These are phyloP conservation scores for Barnettozyma populi DNA, from an alignment of 805 yeast genomes.

Conservation along the genomic window DNA sequence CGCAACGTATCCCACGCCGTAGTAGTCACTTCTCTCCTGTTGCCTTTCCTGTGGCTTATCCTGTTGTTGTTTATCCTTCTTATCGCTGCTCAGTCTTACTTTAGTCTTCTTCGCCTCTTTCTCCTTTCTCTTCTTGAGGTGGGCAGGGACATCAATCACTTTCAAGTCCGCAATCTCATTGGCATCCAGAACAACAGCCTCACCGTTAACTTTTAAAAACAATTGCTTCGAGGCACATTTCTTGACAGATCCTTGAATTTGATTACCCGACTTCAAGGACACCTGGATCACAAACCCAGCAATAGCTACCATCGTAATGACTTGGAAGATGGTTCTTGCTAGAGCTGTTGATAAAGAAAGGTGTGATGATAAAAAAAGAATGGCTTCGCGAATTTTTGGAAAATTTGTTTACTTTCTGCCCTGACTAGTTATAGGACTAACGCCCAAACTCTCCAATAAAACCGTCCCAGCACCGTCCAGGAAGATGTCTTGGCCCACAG, in stretches of 20 bases:
- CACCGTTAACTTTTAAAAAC: conserved; percentile 33
- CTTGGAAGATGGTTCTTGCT: not conserved
- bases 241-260: conserved; percentile 37
- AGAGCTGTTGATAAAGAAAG: not conserved
- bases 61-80: too few species aligned
- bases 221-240: conserved; percentile 36
- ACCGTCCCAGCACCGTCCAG: not conserved
- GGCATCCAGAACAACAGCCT: conserved; percentile 27
- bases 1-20: conserved; percentile 3
- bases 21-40: conserved; percentile 9
- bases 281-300: conserved; percentile 43
- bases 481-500: conserved; percentile 1
- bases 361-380: not conserved
- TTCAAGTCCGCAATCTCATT: conserved; percentile 45
- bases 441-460: not conserved
- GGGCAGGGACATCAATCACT: conserved; percentile 48
- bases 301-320: conserved; percentile 32
- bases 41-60: too few species aligned
- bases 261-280: conserved; percentile 32
- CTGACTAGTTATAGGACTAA: not conserved
- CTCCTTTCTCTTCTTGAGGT: conserved; percentile 20
- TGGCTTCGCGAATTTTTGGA: not conserved
- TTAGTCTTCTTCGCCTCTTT: conserved; percentile 11
- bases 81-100: conserved; percentile 7
- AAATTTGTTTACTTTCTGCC: not conserved